These are phyloP conservation scores for Serendipita indica DNA, from an alignment of 768 basidiomycete species.

Conservation along the genomic window DNA sequence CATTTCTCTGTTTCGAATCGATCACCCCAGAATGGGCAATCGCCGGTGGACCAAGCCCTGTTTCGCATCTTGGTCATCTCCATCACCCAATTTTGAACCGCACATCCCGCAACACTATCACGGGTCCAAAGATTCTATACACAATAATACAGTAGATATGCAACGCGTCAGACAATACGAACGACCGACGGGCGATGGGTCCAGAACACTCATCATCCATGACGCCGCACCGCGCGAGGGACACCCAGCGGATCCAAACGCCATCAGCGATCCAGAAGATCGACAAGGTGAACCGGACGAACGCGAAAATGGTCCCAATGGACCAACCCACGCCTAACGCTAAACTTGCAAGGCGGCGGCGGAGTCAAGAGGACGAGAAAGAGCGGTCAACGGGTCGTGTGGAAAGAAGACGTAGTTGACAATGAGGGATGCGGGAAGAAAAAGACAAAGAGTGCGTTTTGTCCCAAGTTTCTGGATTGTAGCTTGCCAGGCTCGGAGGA, in stretches of 20 bases:
- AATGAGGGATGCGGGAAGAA: slow-evolving; percentile 84
- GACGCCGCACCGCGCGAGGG: slow-evolving; percentile 7
- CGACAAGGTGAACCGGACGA: neutral
- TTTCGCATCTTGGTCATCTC: neutral
- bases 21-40: neutral
- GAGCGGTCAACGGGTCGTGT: slow-evolving; percentile 45
- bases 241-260: slow-evolving; percentile 3
- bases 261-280: slow-evolving; percentile 22
- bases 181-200: neutral
- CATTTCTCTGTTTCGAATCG: too few relatives aligned
- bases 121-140: too few relatives aligned
- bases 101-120: too few relatives aligned
- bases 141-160: neutral
- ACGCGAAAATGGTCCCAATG: neutral
- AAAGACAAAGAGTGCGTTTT: slow-evolving; percentile 74
- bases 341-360: neutral
- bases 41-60: neutral
- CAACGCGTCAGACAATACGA: neutral
- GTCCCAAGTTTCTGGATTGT: neutral
- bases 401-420: slow-evolving; percentile 77
- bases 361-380: neutral
- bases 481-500: neutral
- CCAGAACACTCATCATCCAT: slow-evolving; percentile 22
- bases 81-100: neutral
- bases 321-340: neutral